Conservation (phyloP, 2,329 filamentous ascomycete species). For the Beauveria australis region DNA sequence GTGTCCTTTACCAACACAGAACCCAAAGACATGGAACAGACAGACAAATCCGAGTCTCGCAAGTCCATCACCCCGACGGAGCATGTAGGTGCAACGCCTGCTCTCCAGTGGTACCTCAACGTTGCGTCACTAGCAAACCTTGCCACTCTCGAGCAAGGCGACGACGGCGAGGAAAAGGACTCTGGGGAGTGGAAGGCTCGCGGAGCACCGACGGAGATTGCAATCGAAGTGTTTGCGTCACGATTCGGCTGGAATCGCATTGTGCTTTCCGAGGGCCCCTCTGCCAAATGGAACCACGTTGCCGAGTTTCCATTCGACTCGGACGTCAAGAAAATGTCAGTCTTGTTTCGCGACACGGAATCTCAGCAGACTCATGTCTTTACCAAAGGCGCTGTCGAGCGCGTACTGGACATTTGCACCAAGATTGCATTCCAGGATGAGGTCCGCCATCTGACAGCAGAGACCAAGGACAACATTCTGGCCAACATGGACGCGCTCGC, state of each 20-base stretch:
- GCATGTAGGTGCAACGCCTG: constrained; percentile 25
- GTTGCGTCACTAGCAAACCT: constrained; percentile 54
- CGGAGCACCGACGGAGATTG: constrained; percentile 48
- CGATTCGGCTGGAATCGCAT: constrained; percentile 39
- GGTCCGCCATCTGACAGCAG: constrained; percentile 23
- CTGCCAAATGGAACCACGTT: constrained; percentile 29
- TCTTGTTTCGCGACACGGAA: constrained; percentile 34
- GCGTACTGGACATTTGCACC: constrained; percentile 53
- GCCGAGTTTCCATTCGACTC: constrained; percentile 52
- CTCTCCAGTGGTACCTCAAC: constrained; percentile 44
- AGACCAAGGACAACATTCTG: constrained; percentile 43
- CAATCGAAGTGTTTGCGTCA: constrained; percentile 48
- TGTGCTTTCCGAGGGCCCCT: constrained; percentile 17
- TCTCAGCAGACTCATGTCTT: constrained; percentile 34
- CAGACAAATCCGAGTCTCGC: constrained; percentile 12
- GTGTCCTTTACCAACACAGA: constrained; percentile 14
- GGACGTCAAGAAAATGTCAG: constrained; percentile 50
- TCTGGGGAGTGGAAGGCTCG: constrained; percentile 31
- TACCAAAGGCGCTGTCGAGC: constrained; percentile 58
- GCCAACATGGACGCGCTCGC: constrained; percentile 59
- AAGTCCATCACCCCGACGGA: constrained; percentile 27
- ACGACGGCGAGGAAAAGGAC: constrained; percentile 16
- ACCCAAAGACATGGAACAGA: constrained; percentile 12
- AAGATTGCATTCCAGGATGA: constrained; percentile 33
- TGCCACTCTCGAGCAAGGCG: constrained; percentile 44